phyloP scores from a whole-genome alignment of 257 asterid genomes.

The Solanum peruvianum region DNA sequence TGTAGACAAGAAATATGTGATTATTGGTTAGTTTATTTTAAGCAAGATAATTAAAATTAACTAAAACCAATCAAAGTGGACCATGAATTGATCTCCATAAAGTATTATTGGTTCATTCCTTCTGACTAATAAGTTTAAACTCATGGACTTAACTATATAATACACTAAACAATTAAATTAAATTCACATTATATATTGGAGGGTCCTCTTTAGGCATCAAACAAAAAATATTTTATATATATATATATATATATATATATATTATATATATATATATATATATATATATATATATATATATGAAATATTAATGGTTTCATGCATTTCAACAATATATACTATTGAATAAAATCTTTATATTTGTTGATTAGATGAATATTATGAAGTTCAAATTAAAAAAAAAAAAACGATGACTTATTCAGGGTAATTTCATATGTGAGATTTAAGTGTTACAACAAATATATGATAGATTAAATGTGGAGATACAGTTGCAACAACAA shows the following conservation, averaged over 20 bases:
- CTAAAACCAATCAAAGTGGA: background rate
- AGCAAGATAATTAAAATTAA: slow-evolving; percentile 1
- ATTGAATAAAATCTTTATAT: background rate
- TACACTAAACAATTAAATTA: background rate
- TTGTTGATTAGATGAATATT: background rate
- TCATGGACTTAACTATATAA: background rate
- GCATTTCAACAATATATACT: background rate
- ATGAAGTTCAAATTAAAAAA: background rate
- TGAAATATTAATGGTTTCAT: background rate
- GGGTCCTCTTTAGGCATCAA: background rate
- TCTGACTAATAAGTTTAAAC: slow-evolving; percentile 2
- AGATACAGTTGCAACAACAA: no score
- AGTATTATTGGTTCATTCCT: slow-evolving; percentile 1
- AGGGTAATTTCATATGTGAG: background rate
- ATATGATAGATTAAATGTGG: no score
- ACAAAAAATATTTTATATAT: background rate
- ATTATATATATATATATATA: no score
- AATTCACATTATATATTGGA: background rate
- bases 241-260: no score
- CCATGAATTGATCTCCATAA: background rate
- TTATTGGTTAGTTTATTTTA: background rate
- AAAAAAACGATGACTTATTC: no score
- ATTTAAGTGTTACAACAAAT: no score
- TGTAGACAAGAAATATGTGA: background rate
- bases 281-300: background rate